Base-by-base conservation (phyloP, 441 rosid species). In the Mallotus japonicus region DNA sequence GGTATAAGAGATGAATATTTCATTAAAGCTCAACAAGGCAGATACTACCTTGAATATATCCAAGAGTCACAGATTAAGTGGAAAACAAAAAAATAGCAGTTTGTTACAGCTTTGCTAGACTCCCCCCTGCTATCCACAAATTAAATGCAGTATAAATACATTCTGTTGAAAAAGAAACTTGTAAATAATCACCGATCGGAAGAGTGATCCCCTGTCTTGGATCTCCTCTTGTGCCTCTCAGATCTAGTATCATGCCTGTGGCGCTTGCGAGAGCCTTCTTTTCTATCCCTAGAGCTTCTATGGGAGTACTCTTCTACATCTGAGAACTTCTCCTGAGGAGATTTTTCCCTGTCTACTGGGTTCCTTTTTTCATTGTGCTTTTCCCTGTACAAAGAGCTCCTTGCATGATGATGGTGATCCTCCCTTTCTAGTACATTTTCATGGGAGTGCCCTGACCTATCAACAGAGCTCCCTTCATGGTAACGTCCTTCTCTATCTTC, bases 401-500 rank as follows among this genome's bases (percentile, higher is more conserved):
- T 79, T 79, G 77, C 75, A 60, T 40, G 54, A 61, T 40, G 54
- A 61, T 66, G 75, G 37, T 61, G 65, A 57, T 74, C 83, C 65
- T 82, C 84, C 70, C 34, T 64, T 68, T 81, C 87, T 62, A 63
- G 51, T 32, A 88, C 76, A 69, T 79, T 74, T 73, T 59, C 79
- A 67, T 44, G 64, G 69, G 72, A 68, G 37, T 9, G 73, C 49
- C 32, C 77, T 22, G 75, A 80, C 64, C 71, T 80, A 66, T 77
- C 80, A 14, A 40, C 47, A n/a, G 47, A 72, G 58, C 78, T 65
- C 46, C 78, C 79, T 61, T 65, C 75, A 55, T 47, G 65, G 57
- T 70, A 34, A 22, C 20, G 40, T 57, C 82, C 92, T 77, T 85
- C 89, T 80, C 74, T 80, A 67, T 82, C 89, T 63, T 12, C 53